Percentiles rank a stretch among this genome's conserved stretches.
phyloP scores from a whole-genome alignment of 31 red algal species.

The Asparagopsis taxiformis region DNA sequence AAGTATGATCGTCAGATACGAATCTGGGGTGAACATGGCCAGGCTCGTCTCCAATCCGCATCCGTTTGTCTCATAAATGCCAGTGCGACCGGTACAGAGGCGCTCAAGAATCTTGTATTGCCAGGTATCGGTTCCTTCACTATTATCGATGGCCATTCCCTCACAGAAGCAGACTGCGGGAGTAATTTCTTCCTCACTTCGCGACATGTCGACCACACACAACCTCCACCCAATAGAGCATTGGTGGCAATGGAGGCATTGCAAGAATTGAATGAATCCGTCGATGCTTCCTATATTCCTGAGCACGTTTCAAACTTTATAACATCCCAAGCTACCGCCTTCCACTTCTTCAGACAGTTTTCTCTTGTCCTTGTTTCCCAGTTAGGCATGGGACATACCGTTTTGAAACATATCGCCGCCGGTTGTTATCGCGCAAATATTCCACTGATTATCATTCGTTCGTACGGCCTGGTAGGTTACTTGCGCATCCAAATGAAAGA shows the following conservation, averaged over 20 bases:
- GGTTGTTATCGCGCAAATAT: constrained; percentile 59
- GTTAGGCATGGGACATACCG: constrained; percentile 15
- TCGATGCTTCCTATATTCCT: constrained; percentile 28
- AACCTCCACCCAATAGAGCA: constrained; percentile 32
- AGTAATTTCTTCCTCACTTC: constrained; percentile 82
- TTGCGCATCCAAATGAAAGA: constrained; percentile 59
- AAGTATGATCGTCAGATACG: constrained; percentile 81
- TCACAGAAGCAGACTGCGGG: constrained; percentile 30
- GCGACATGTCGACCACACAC: not conserved
- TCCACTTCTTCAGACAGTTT: constrained; percentile 40
- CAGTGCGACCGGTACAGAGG: constrained; percentile 75
- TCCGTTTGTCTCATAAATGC: constrained; percentile 76
- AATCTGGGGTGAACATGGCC: constrained; percentile 89
- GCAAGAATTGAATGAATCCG: constrained; percentile 65
- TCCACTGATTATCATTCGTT: constrained; percentile 62
- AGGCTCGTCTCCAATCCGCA: constrained; percentile 55
- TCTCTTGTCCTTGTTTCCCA: constrained; percentile 70
- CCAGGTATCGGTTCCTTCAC: constrained; percentile 82
- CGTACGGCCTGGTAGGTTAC: constrained; percentile 63
- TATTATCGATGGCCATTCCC: constrained; percentile 57
- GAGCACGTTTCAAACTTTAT: constrained; percentile 41
- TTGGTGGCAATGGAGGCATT: constrained; percentile 23
- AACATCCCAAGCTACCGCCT: constrained; percentile 12
- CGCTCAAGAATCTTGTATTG: constrained; percentile 88
- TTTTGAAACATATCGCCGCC: constrained; percentile 27